A percentile compares a stretch with the other conserved stretches of the same genome.
These are phyloP conservation scores for Trichopus zeylanicus DNA, from an alignment of 116 monocot genomes.

Conservation along the genomic window DNA sequence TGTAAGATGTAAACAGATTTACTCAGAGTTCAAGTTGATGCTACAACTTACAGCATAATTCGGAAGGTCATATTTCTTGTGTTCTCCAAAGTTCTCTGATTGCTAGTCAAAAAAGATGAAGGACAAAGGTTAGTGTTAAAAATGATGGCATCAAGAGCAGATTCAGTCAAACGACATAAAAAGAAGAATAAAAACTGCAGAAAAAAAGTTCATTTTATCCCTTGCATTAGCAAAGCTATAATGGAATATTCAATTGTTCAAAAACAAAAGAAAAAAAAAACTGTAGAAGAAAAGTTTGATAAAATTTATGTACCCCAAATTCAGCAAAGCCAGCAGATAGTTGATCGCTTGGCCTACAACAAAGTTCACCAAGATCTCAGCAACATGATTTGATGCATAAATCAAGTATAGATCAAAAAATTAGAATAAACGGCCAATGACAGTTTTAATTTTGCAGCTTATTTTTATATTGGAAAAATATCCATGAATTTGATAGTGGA, in stretches of 20 bases:
- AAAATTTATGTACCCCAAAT: slow-evolving; percentile 34
- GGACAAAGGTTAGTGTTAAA: not conserved
- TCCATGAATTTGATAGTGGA: not conserved
- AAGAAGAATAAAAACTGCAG: not conserved
- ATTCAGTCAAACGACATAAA: not conserved
- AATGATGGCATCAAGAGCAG: not conserved
- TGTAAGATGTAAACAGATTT: not conserved
- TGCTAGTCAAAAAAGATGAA: slow-evolving; percentile 11
- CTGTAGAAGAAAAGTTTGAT: not conserved
- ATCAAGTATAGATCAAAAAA: not conserved
- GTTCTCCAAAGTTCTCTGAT: slow-evolving; percentile 15
- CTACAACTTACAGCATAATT: slow-evolving; percentile 57
- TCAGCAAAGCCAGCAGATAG: slow-evolving; percentile 8
- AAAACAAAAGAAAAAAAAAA: slow-evolving; percentile 4
- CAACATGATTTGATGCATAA: not conserved
- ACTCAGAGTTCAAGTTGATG: not conserved
- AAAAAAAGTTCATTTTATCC: not conserved
- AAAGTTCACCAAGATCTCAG: slow-evolving; percentile 2
- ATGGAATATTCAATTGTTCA: not conserved
- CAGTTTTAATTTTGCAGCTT: not conserved
- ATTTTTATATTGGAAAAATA: not conserved
- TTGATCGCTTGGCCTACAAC: slow-evolving; percentile 36
- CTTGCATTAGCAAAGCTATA: not conserved
- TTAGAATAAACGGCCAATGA: not conserved
- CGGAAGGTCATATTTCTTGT: slow-evolving; percentile 36